Percentiles rank a stretch among this genome's conserved stretches.
Conservation (phyloP, 208 protist genomes). For the Leishmania braziliensis region DNA sequence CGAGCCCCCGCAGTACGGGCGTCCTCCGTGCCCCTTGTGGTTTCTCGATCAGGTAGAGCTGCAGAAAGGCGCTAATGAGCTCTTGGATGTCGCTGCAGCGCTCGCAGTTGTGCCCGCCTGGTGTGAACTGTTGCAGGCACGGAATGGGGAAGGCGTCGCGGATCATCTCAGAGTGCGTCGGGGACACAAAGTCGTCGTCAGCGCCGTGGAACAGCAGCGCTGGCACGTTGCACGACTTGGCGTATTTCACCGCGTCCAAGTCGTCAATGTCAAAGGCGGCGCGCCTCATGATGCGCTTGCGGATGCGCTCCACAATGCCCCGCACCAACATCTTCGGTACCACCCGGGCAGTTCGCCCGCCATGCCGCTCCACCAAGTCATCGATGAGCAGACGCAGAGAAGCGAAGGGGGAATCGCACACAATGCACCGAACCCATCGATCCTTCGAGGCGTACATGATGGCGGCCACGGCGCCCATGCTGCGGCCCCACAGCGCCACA, state of each 20-base stretch:
- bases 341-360: conserved; percentile 40
- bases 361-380: conserved; percentile 77
- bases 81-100: conserved; percentile 79
- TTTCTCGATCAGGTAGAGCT: conserved; percentile 79
- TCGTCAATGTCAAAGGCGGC: conserved; percentile 95
- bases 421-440: conserved; percentile 86
- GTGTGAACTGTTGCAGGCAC: conserved; percentile 76
- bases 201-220: conserved; percentile 91
- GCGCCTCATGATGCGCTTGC: conserved; percentile 82
- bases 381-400: conserved; percentile 78
- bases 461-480: conserved; percentile 95
- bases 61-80: conserved; percentile 82
- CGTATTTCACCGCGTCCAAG: conserved; percentile 86
- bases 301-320: conserved; percentile 81
- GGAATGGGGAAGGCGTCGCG: conserved; percentile 52
- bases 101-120: conserved; percentile 93
- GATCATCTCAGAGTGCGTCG: conserved; percentile 79
- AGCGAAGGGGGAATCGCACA: conserved; percentile 95
- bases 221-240: conserved; percentile 80
- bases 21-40: conserved; percentile 25
- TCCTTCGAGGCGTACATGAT: conserved; percentile 95
- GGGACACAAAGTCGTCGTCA: conserved; percentile 91
- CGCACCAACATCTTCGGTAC: conserved; percentile 84
- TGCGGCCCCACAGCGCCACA: conserved; percentile 92
- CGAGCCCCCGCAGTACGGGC: conserved; percentile 6